Evolutionary conservation across 2,329 filamentous ascomycete genomes (phyloP), one percentile per base, ranked within the genome.

Genomic region (Chrysosporium queenslandicum): DNA sequence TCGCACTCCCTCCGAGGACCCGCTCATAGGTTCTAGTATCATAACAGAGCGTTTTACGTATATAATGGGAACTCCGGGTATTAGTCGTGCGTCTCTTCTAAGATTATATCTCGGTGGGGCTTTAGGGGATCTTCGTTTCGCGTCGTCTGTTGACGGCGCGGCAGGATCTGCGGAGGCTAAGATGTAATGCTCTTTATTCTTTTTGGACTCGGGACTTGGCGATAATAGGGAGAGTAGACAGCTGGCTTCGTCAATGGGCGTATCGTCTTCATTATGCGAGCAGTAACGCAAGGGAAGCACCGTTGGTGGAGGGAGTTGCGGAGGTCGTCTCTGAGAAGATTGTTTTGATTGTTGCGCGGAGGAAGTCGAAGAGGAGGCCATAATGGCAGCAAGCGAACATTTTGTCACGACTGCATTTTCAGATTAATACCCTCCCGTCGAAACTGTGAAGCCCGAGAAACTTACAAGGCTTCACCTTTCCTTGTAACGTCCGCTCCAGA

Each of bases 401-500:
- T 92, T 92, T 11, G 87, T 90, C 50, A 97, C 81, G 6, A 95
- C 86, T 48, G 78, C 72, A 46, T 21, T 51, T 32, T 36, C 36
- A 14, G 18, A 23, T 54, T 51, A 54, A 32, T 14, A 29, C 37
- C 32, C 39, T 40, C 23, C 37, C 30, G 8, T 14, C 18, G 7
- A 23, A 12, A 39, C n/a, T 9, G n/a, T n/a, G 20, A n/a, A 12
- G 14, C 11, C 36, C 39, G 23, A 37, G 18, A 45, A 8, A 74
- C 80, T 52, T 74, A 87, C 82, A 84, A 46, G 87, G 85, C 71
- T 92, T 94, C 60, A 89, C 82, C 66, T 87, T 80, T 56, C 87
- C 90, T 64, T 94, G 87, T 2, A 95, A 75, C n/a, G 88, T 92
- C 54, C 86, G 79, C 64, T 90, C 81, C 27, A 96, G 73, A 20